Evolutionary conservation across 371 early-diverging fungal species (phyloP).

Genomic region (Rhizopus stolonifer): DNA sequence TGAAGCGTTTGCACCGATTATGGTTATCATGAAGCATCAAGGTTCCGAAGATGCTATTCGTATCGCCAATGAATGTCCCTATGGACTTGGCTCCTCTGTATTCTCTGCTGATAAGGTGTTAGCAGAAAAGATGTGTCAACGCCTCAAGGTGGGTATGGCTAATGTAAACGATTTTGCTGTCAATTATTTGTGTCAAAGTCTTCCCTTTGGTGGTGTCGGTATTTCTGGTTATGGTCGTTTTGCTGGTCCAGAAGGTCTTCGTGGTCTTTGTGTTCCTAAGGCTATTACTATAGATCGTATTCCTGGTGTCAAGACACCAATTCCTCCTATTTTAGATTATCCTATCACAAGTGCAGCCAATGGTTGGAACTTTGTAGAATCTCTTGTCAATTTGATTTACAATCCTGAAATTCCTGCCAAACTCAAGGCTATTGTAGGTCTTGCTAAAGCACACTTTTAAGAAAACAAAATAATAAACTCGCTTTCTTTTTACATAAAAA

Average conservation of each 20-base stretch:
- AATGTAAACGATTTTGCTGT: conserved; percentile 88
- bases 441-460: conserved; percentile 37
- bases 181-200: conserved; percentile 80
- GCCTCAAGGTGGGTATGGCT: conserved; percentile 77
- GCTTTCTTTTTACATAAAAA: not conserved
- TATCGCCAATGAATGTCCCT: conserved; percentile 73
- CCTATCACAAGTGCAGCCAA: conserved; percentile 49
- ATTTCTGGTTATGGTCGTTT: conserved; percentile 78
- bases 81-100: conserved; percentile 80
- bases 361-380: conserved; percentile 46
- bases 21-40: conserved; percentile 75
- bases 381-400: conserved; percentile 43
- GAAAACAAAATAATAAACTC: not conserved
- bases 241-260: conserved; percentile 74
- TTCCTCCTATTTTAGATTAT: conserved; percentile 69
- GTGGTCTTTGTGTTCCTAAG: conserved; percentile 70
- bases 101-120: conserved; percentile 69
- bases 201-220: conserved; percentile 86
- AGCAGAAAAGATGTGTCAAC: conserved; percentile 63
- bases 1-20: conserved; percentile 85
- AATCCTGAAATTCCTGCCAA: conserved; percentile 38
- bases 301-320: conserved; percentile 70
- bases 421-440: conserved; percentile 36
- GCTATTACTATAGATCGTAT: conserved; percentile 74
- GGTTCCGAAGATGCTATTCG: conserved; percentile 72